Conservation (phyloP, 352 stramenopile species). For the Phytophthora aleatoria region DNA sequence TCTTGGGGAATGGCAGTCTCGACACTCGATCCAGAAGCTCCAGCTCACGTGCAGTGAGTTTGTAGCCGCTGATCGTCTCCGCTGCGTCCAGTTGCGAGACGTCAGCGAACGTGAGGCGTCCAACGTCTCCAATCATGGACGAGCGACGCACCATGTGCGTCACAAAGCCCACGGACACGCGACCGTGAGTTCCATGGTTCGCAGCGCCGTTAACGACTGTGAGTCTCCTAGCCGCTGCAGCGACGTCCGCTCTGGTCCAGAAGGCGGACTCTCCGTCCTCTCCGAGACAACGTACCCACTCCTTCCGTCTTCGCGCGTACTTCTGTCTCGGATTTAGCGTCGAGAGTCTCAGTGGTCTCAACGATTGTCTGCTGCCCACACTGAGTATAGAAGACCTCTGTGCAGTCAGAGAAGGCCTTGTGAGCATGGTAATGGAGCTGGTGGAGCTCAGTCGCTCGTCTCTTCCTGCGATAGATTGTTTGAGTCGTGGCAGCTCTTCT, state of each 20-base stretch:
- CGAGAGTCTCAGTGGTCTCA: conserved; percentile 49
- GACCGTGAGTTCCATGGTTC: conserved; percentile 10
- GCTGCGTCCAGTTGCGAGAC: conserved; percentile 61
- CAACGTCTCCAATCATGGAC: conserved; percentile 56
- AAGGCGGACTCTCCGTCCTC: conserved; percentile 64
- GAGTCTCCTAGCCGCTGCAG: conserved; percentile 26
- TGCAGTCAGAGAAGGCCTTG: conserved; percentile 25
- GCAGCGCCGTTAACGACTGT: conserved; percentile 21
- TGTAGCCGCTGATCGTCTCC: conserved; percentile 69
- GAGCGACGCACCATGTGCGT: conserved; percentile 68
- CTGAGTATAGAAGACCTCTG: conserved; percentile 29
- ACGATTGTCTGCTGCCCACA: conserved; percentile 17
- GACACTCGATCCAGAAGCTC: conserved; percentile 68
- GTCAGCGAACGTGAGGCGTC: conserved; percentile 71
- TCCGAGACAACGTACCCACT: conserved; percentile 75
- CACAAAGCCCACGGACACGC: conserved; percentile 72
- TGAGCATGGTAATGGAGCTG: conserved; percentile 34
- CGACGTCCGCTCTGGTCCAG: conserved; percentile 69
- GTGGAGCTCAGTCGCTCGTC: conserved; percentile 34
- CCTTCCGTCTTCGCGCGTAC: conserved; percentile 79
- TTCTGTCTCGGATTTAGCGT: conserved; percentile 76
- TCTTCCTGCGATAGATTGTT: conserved; percentile 36
- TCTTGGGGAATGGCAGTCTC: conserved; percentile 73
- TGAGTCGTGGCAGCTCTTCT: conserved; percentile 32
- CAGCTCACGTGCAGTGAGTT: conserved; percentile 57